A percentile compares a stretch with the other conserved stretches of the same genome.
Conservation (phyloP, 495 filamentous ascomycete species). For the Monascus purpureus region DNA sequence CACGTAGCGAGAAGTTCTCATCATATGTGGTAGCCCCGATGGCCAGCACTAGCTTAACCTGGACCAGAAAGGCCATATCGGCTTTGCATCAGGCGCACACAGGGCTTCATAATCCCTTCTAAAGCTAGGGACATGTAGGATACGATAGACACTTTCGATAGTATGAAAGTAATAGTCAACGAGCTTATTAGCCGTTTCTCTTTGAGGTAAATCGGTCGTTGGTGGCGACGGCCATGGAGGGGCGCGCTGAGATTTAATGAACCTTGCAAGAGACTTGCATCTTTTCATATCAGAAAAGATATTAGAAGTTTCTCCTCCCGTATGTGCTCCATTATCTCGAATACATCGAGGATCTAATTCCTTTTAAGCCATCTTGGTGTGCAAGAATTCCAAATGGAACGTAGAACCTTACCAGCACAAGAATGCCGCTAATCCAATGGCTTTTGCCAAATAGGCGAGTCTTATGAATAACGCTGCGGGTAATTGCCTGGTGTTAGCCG, state of each 20-base stretch:
- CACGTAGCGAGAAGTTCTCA: constrained; percentile 18
- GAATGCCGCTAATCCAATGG: constrained; percentile 36
- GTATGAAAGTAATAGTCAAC: constrained; percentile 26
- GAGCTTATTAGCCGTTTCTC: constrained; percentile 25
- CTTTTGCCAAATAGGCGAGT: constrained; percentile 40
- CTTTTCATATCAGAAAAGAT: constrained; percentile 16
- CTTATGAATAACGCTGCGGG: constrained; percentile 35
- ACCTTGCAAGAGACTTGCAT: constrained; percentile 32
- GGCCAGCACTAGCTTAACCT: constrained; percentile 37
- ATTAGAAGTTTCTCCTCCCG: constrained; percentile 24
- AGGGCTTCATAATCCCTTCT: constrained; percentile 19
- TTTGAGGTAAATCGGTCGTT: constrained; percentile 24
- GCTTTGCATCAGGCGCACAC: constrained; percentile 11
- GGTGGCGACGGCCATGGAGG: constrained; percentile 26
- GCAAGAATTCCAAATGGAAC: no score
- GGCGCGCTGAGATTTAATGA: constrained; percentile 27
- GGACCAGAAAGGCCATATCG: constrained; percentile 18
- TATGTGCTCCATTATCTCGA: constrained; percentile 22
- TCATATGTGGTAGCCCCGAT: constrained; percentile 32
- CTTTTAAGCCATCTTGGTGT: no score
- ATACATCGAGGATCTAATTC: constrained; percentile 24
- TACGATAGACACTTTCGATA: constrained; percentile 34
- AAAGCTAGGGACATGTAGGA: constrained; percentile 47
- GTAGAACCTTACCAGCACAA: neutral
- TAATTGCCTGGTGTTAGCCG: constrained; percentile 14